Conservation (phyloP, 805 yeast genomes). For the Lachancea quebecensis region DNA sequence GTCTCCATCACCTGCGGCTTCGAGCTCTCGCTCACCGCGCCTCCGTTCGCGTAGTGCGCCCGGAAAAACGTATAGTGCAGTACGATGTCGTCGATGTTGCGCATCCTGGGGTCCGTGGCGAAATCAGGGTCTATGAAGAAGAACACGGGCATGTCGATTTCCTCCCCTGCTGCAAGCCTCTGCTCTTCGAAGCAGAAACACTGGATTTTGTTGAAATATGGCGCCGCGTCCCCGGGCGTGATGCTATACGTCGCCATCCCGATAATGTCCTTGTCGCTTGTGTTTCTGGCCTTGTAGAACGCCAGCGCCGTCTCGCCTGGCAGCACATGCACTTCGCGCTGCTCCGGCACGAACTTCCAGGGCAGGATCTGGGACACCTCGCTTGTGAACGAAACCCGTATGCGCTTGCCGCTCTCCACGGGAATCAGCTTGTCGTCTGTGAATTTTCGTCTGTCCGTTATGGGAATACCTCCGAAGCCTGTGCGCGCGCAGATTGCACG, state of each 20-base stretch:
- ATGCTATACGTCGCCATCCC: constrained; percentile 99
- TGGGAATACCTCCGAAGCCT: constrained; percentile 94
- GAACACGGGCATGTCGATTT: constrained; percentile 97
- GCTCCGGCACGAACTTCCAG: constrained; percentile 93
- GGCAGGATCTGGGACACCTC: constrained; percentile 88
- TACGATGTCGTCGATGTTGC: constrained; percentile 81
- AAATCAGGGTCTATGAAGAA: constrained; percentile 96
- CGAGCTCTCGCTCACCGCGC: constrained; percentile 28
- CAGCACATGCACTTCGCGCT: constrained; percentile 80
- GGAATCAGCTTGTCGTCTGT: constrained; percentile 85
- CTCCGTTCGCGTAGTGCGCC: constrained; percentile 40
- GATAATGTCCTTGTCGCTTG: constrained; percentile 79
- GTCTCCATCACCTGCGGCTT: constrained; percentile 6
- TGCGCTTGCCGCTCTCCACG: constrained; percentile 74
- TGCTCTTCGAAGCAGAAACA: constrained; percentile 99
- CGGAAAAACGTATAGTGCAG: constrained; percentile 89
- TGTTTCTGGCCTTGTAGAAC: constrained; percentile 86
- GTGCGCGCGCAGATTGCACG: constrained; percentile 88
- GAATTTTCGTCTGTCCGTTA: constrained; percentile 73
- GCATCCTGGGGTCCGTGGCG: constrained; percentile 87
- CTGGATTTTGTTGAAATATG: constrained; percentile 93
- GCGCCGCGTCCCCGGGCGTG: constrained; percentile 93
- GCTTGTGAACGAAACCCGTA: constrained; percentile 81
- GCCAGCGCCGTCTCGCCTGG: constrained; percentile 99
- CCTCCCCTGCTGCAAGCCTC: constrained; percentile 87